phyloP scores from a whole-genome alignment of 192 early-diverging fungal species.

The Geosiphon pyriformis region DNA sequence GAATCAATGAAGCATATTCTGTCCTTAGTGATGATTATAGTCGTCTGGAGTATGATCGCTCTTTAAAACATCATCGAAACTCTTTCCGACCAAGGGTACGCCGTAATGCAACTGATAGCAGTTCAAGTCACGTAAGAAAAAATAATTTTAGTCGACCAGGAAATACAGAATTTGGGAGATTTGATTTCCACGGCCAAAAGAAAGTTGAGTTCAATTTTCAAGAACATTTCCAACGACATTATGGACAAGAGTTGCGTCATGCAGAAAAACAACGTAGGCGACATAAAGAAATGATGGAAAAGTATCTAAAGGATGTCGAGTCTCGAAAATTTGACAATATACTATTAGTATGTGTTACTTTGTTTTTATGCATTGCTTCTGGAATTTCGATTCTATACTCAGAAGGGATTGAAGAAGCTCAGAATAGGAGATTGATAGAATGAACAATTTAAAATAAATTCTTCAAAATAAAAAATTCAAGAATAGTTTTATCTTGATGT shows the following conservation, averaged over 20 bases:
- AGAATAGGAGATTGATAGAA: no score
- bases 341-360: no score
- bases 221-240: conserved; percentile 25
- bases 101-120: background rate
- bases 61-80: background rate
- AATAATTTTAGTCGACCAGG: background rate
- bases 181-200: background rate
- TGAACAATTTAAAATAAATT: no score
- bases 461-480: no score
- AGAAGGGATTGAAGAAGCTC: no score
- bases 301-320: background rate
- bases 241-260: conserved; percentile 10
- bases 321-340: background rate
- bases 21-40: conserved; percentile 64
- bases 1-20: conserved; percentile 85
- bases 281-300: background rate
- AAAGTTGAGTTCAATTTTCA: conserved; percentile 21
- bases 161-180: background rate
- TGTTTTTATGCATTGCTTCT: no score
- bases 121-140: background rate
- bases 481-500: no score
- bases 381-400: no score
- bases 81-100: background rate
- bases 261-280: background rate
- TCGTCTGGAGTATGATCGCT: conserved; percentile 70